Conservation (phyloP, 148 eudicot genomes). For the Cornus suecica region DNA sequence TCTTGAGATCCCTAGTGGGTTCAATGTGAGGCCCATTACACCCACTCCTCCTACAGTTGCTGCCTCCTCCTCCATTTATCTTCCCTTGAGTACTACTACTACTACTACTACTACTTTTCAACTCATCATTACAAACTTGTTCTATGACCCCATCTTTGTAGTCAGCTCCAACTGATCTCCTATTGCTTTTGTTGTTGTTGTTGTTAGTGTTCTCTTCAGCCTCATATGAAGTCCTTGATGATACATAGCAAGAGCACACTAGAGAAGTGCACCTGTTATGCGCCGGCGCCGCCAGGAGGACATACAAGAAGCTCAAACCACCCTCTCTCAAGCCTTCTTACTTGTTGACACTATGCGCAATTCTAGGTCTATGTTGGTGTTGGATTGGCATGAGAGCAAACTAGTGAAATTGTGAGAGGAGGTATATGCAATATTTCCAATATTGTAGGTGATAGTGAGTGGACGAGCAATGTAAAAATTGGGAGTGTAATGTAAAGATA, state of each 20-base stretch:
- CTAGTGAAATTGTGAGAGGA: neutral
- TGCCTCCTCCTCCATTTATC: neutral
- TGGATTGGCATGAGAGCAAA: neutral
- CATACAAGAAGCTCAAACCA: conserved; percentile 1
- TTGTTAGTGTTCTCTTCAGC: conserved; percentile 7
- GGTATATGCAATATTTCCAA: neutral
- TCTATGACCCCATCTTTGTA: conserved; percentile 17
- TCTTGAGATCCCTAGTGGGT: conserved; percentile 26
- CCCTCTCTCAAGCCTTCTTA: neutral
- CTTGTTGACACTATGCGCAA: neutral
- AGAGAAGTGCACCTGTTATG: conserved; percentile 25
- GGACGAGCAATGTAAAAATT: too few species aligned
- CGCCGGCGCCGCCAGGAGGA: conserved; percentile 27
- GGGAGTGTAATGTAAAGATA: too few species aligned
- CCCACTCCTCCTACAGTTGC: neutral
- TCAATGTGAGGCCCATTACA: conserved; percentile 15
- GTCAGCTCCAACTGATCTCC: neutral
- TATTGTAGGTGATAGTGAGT: too few species aligned
- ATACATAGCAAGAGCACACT: conserved; percentile 31
- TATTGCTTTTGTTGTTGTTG: conserved; percentile 2
- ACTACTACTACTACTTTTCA: neutral
- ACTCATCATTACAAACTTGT: conserved; percentile 1
- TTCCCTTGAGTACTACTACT: too few species aligned
- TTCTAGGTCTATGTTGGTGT: neutral
- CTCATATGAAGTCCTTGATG: conserved; percentile 14